Conservation (phyloP, 108 stramenopile genomes). For the Aureococcus anophagefferens region DNA sequence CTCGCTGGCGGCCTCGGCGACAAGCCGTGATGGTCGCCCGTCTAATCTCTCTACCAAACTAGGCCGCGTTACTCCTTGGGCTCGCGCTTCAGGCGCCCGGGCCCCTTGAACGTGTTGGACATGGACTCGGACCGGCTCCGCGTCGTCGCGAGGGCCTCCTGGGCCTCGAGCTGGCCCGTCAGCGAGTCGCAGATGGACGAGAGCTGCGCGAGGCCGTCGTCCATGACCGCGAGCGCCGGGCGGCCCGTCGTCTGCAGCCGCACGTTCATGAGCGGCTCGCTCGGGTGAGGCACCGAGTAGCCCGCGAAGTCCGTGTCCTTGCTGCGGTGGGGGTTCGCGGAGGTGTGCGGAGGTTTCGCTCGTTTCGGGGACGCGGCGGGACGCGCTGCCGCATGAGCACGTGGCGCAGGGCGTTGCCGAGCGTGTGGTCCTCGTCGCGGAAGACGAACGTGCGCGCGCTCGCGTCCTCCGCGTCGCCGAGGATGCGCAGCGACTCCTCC, state of each 20-base stretch:
- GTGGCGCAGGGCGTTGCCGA: slow-evolving; percentile 86
- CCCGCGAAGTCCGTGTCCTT: slow-evolving; percentile 76
- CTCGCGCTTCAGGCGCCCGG: no score
- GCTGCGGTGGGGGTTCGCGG: no score
- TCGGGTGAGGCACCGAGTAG: slow-evolving; percentile 90
- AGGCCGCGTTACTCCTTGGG: no score
- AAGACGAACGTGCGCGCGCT: slow-evolving; percentile 68
- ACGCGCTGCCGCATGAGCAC: slow-evolving; percentile 49
- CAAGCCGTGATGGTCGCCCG: neutral
- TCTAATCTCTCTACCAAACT: no score
- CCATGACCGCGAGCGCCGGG: neutral
- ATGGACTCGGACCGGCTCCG: no score
- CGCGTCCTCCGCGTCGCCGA: slow-evolving; percentile 51
- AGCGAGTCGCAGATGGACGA: neutral
- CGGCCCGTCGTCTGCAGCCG: slow-evolving; percentile 63
- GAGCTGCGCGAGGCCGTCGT: neutral
- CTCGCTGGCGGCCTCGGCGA: neutral
- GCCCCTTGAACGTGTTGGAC: no score
- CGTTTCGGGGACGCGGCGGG: no score
- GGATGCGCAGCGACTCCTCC: slow-evolving; percentile 38
- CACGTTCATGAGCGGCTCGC: slow-evolving; percentile 84
- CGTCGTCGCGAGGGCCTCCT: neutral
- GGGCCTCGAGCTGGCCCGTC: neutral
- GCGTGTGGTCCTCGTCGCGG: slow-evolving; percentile 87
- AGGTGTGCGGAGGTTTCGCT: no score